A percentile compares a stretch with the other conserved stretches of the same genome.
These are phyloP conservation scores for Sicyos edulis DNA, from an alignment of 306 rosid species.

Conservation along the genomic window DNA sequence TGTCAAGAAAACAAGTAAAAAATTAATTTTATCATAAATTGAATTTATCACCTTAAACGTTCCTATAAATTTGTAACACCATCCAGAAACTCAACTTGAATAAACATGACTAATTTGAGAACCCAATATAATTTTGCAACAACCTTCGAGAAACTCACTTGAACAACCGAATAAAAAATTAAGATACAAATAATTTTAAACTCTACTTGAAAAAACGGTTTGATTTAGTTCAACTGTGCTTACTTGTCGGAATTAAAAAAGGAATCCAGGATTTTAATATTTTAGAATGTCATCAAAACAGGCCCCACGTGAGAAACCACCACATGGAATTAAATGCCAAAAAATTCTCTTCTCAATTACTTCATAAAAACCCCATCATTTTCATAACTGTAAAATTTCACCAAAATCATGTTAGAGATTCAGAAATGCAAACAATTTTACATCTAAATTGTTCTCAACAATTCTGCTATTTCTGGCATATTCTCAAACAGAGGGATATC, in stretches of 20 bases:
- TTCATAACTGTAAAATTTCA: neutral
- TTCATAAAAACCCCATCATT: neutral
- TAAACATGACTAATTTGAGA: neutral
- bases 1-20: too few relatives aligned
- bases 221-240: neutral
- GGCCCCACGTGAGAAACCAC: neutral
- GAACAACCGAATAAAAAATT: neutral
- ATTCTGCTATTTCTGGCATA: slow-evolving; percentile 14
- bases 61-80: neutral
- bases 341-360: neutral
- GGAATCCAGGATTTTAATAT: neutral
- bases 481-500: neutral
- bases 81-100: neutral
- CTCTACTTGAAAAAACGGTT: neutral
- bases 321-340: neutral
- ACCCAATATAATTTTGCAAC: neutral
- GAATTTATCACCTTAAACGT: too few relatives aligned
- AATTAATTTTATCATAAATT: too few relatives aligned
- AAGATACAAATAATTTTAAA: neutral
- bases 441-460: neutral
- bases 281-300: neutral
- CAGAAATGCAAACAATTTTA: slow-evolving; percentile 15
- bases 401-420: too few relatives aligned
- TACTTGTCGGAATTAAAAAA: neutral
- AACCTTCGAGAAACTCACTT: neutral